Evolutionary conservation across 352 stramenopile genomes (phyloP).

Genomic region (Lagenidium sp.): DNA sequence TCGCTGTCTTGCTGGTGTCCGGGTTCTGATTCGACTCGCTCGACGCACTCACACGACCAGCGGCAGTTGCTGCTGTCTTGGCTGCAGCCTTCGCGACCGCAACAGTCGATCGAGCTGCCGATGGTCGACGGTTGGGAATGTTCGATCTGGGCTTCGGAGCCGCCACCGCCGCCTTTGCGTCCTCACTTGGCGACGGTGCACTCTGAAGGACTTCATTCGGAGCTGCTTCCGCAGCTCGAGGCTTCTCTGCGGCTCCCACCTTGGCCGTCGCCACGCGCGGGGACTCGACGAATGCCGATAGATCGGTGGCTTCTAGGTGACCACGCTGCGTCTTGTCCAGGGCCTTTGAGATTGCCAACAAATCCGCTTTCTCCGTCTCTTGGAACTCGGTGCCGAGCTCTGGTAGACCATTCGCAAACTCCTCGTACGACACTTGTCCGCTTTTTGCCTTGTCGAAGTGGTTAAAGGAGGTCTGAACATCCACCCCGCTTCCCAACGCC

Average conservation of each 20-base stretch:
- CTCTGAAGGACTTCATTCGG: too few species aligned
- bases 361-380: conserved; percentile 18
- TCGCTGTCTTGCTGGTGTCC: too few species aligned
- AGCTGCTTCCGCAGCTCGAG: too few species aligned
- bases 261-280: too few species aligned
- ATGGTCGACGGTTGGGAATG: too few species aligned
- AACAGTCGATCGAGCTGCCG: neutral
- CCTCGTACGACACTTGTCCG: conserved; percentile 35
- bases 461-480: conserved; percentile 43
- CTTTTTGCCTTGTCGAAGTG: conserved; percentile 74
- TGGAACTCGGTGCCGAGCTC: conserved; percentile 32
- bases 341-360: conserved; percentile 21
- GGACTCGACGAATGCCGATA: too few species aligned
- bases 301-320: conserved; percentile 27
- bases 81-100: neutral
- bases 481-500: conserved; percentile 34
- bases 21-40: too few species aligned
- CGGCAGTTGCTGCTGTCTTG: neutral
- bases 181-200: conserved; percentile 17
- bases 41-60: too few species aligned
- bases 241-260: too few species aligned
- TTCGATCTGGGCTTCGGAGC: too few species aligned
- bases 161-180: neutral
- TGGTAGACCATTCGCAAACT: conserved; percentile 36
- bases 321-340: conserved; percentile 24